phyloP scores from a whole-genome alignment of 2,329 filamentous ascomycete genomes.

The Lithohypha guttulata region DNA sequence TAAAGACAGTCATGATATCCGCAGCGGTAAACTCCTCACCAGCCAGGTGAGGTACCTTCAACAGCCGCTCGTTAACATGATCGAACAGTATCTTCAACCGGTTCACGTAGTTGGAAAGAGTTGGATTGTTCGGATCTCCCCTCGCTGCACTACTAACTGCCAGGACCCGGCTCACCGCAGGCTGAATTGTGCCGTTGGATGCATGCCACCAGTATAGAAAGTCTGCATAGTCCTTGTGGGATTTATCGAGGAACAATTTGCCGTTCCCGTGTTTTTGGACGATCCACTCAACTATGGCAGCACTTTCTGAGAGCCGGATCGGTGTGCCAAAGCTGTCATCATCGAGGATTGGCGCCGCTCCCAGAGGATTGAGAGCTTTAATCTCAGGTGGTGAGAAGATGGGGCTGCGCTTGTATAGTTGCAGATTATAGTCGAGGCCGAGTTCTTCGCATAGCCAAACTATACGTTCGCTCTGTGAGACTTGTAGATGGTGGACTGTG shows the following conservation, averaged over 20 bases:
- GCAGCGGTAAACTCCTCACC: conserved; percentile 54
- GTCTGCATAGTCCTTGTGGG: conserved; percentile 43
- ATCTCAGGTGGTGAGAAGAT: conserved; percentile 30
- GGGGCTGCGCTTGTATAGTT: conserved; percentile 38
- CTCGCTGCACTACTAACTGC: neutral
- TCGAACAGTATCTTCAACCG: conserved; percentile 32
- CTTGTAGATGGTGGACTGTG: conserved; percentile 43
- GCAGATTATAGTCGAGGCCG: conserved; percentile 42
- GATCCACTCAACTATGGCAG: conserved; percentile 54
- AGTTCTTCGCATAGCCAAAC: conserved; percentile 58
- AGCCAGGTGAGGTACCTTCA: conserved; percentile 44
- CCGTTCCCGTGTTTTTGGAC: conserved; percentile 43
- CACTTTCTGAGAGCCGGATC: conserved; percentile 48
- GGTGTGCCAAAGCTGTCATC: conserved; percentile 29
- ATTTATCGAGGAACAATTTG: conserved; percentile 36
- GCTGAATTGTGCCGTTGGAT: conserved; percentile 37
- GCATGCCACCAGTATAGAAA: conserved; percentile 59
- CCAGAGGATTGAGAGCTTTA: conserved; percentile 40
- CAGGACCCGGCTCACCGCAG: conserved; percentile 31
- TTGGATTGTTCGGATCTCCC: conserved; percentile 21
- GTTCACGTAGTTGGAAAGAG: conserved; percentile 24
- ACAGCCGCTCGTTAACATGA: conserved; percentile 42
- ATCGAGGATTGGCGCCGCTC: conserved; percentile 50
- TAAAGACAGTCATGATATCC: conserved; percentile 54
- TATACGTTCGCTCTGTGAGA: conserved; percentile 54